Evolutionary conservation across 1,284 basidiomycete genomes (phyloP), one percentile per base, ranked within the genome.

Genomic region (Ustilago curta): DNA sequence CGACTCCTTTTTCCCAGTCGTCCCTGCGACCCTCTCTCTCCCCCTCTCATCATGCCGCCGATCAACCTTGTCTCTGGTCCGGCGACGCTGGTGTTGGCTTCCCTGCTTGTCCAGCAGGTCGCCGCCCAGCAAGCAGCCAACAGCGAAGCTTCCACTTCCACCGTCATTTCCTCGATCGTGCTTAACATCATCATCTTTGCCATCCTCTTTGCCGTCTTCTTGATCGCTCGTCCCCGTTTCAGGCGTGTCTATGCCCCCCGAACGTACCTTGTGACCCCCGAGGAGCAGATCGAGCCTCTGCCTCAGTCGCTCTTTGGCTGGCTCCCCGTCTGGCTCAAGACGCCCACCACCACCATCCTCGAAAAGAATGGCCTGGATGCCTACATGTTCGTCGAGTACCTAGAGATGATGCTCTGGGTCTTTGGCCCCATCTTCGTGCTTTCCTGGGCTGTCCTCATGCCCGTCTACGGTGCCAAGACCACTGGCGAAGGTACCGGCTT

Each of bases 381-480:
- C 32, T 99, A 96, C 87, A 91, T 97, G 84, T 97, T 93, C 80
- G 90, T 97, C 50, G 91, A 93, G 59, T 98, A 92, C 85, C 88
- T 95, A 43, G 90, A 91, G 62, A 90, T 87, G 82, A 91, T 93
- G 89, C 85, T 92, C 57, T 89, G 91, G 78, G 87, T 95, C 58
- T 89, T 97, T 79, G 82, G 93, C 2, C 94, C 94, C 21, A 91
- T 96, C 62, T 83, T 63, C 49, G 9, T 83, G 51, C 56, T 84
- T 31, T 76, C 72, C 49, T 85, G 84, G 85, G 70, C 84, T 23
- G 75, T 87, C 7, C 92, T 93, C 32, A 85, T 92, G 77, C 89
- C 90, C 11, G 87, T 89, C 90, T 75, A 87, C 86, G 74, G 67
- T 11, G 86, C 84, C 0, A 70, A 89, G 0, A 83, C 86, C 3